Evolutionary conservation across 768 basidiomycete species (phyloP), one percentile per base, ranked within the genome.

Genomic region (Chiua virens): DNA sequence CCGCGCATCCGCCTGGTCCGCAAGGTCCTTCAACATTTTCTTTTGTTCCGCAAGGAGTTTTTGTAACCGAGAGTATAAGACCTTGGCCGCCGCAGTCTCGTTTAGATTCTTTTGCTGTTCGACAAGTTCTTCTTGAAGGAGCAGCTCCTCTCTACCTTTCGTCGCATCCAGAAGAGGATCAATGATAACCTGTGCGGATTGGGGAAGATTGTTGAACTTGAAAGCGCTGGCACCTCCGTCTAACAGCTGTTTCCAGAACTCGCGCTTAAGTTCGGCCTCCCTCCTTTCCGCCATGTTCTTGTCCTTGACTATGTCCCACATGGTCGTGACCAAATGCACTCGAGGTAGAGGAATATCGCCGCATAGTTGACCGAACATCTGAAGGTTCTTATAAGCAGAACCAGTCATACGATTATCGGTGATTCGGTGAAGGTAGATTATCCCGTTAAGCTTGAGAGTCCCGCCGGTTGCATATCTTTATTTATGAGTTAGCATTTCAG

Each of bases 251-350:
- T 1, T 4, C 60, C 60, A 77, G 49, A 68, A 74, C 0, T 60
- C 50, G 5, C 2, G 0, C 15, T 17, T 54, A 25, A 73, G 64
- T 39, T 73, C 53, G 0, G 17, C 6, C 44, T 72, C 69, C 22
- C 47, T 50, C 5, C 28, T 45, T 7, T 46, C 47, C 17, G 38
- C 53, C 5, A 55, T 18, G 2, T n/a, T 13, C 9, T 2, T 21
- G 27, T 66, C 64, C n/a, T 47, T 63, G 18, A 58, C 63, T 3
- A 17, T 30, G 38, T 62, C 61, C 74, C 73, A 75, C 67, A 70
- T 73, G 1, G 68, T 74, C 1, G 73, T 75, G 13, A 67, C 58
- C 17, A 76, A 49, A n/a, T 66, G 56, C 8, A 70, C 59, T 21
- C 70, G 71, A 28, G 17, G 55, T 25, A 69, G 49, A 7, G 64